Conservation (phyloP, 1,139 yeast species). For the Casaregolazyma suthepensis region DNA sequence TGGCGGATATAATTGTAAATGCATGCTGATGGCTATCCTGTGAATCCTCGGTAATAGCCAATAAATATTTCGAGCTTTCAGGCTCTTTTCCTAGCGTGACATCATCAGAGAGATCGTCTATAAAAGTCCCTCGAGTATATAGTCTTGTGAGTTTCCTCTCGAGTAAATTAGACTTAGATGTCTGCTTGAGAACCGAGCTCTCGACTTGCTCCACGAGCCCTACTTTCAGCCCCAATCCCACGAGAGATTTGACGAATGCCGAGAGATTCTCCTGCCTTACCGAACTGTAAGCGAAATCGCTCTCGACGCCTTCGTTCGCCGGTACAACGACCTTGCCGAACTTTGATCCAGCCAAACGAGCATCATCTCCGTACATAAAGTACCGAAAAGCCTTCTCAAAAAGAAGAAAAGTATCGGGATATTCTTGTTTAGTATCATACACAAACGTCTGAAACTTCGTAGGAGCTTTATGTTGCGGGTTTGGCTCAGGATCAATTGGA, state of each 20-base stretch:
- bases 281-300: constrained; percentile 73
- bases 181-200: constrained; percentile 65
- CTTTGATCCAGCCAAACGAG: constrained; percentile 56
- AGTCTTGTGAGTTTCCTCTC: constrained; percentile 63
- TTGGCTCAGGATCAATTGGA: background rate
- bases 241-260: constrained; percentile 54
- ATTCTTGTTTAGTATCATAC: constrained; percentile 47
- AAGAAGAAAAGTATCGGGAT: constrained; percentile 65
- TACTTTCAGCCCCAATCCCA: constrained; percentile 46
- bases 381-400: constrained; percentile 90
- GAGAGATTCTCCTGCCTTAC: constrained; percentile 74
- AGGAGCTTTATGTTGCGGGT: background rate
- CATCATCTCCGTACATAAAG: constrained; percentile 82
- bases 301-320: constrained; percentile 15
- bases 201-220: constrained; percentile 87
- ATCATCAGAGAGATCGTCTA: constrained; percentile 43
- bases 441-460: constrained; percentile 6
- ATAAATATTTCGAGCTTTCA: constrained; percentile 23
- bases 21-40: constrained; percentile 2
- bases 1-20: constrained; percentile 57
- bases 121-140: constrained; percentile 79
- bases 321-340: constrained; percentile 36
- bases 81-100: constrained; percentile 13
- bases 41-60: constrained; percentile 21
- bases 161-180: constrained; percentile 49